Evolutionary conservation across 306 rosid genomes (phyloP), one percentile per base, ranked within the genome.

Genomic region (Glycine tomentella): DNA sequence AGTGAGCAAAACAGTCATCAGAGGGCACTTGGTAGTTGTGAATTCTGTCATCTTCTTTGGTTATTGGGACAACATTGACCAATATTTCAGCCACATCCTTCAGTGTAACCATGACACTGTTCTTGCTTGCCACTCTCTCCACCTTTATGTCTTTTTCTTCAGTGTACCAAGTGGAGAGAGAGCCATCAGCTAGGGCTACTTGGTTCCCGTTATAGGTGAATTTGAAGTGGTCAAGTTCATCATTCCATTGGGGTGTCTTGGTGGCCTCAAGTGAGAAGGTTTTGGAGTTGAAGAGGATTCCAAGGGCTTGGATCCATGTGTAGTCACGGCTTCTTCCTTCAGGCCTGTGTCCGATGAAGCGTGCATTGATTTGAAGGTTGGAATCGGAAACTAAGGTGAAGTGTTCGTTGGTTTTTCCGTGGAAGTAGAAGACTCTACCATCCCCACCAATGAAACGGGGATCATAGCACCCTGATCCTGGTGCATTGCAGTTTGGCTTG

Each of bases 371-470:
- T 52, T 89, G 90, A 63, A 89, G 82, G 78, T 73, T 61, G 36
- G 48, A 51, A 40, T 86, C 87, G 0, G 90, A 86, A 50, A 84
- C 88, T 14, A 86, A 59, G 73, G 42, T 58, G 82, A 86, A 89
- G 38, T 84, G 81, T 51, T 82, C 16, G 4, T 84, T 84, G 64
- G 79, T 86, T 80, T 86, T 89, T 14, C 87, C 88, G 7, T 86
- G 92, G 86, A 86, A 88, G 48, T 86, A 84, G 82, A 86, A 88
- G 7, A 88, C 90, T 64, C 83, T 68, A 5, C 88, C 88, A 68
- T 88, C 87, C 5, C 89, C 89, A 0, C 89, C 90, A 5, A 86
- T 76, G 87, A 88, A 86, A 13, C 84, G 85, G 2, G 91, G 91
- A 73, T 86, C 92, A 31, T 65, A 68, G 68, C 88, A 86, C 74